Conservation (phyloP, 169 alveolate genomes). For the Eimeria maxima region DNA sequence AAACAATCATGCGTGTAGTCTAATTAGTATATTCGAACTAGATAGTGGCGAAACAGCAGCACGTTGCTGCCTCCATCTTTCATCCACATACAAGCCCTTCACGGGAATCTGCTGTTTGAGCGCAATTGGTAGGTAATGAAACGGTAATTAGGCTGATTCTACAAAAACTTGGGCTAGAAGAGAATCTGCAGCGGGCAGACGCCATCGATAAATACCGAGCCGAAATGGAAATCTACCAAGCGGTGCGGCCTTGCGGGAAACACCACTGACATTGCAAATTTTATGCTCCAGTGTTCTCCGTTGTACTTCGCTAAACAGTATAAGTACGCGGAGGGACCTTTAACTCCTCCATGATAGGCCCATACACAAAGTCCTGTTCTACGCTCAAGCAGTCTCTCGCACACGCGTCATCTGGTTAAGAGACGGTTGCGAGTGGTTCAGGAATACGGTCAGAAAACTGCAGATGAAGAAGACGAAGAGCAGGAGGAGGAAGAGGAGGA, state of each 20-base stretch:
- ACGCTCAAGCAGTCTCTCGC: background rate
- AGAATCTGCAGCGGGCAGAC: constrained; percentile 67
- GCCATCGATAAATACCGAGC: constrained; percentile 51
- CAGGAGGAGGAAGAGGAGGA: constrained; percentile 4
- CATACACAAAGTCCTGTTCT: too few relatives aligned
- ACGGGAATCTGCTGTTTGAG: background rate
- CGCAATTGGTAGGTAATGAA: constrained; percentile 13
- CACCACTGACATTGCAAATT: background rate
- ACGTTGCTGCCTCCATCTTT: background rate
- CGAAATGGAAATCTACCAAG: constrained; percentile 41
- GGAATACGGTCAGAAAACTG: constrained; percentile 31
- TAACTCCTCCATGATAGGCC: background rate
- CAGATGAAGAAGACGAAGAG: background rate
- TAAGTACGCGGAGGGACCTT: background rate
- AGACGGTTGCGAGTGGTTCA: constrained; percentile 33
- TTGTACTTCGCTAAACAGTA: background rate
- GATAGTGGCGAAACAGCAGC: background rate
- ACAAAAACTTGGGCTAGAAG: constrained; percentile 35
- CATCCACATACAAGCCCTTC: background rate
- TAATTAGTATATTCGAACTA: background rate
- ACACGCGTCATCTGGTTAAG: background rate
- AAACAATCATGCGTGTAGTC: background rate
- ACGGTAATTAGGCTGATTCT: constrained; percentile 42
- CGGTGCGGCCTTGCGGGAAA: background rate
- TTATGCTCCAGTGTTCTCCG: background rate